These are phyloP conservation scores for Lupinus albus DNA, from an alignment of 306 rosid genomes.

Conservation along the genomic window DNA sequence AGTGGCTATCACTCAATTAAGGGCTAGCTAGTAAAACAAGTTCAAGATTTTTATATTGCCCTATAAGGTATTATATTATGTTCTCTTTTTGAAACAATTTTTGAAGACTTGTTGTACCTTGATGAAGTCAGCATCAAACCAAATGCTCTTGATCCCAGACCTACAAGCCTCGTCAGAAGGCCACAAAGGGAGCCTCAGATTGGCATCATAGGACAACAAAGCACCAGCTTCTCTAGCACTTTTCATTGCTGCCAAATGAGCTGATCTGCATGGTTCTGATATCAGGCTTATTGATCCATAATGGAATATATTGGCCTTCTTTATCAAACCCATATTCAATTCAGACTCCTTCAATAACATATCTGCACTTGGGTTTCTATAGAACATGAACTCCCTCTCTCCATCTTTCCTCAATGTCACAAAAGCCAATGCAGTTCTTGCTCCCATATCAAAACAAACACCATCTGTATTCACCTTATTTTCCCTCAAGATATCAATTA, in stretches of 20 bases:
- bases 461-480: conserved; percentile 59
- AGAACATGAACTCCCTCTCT: conserved; percentile 81
- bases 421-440: conserved; percentile 74
- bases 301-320: conserved; percentile 62
- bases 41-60: not conserved
- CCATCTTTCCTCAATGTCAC: conserved; percentile 65
- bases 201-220: conserved; percentile 72
- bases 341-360: conserved; percentile 65
- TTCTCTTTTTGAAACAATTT: not conserved
- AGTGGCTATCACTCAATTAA: not conserved
- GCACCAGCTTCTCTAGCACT: conserved; percentile 61
- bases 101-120: conserved; percentile 41
- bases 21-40: not conserved
- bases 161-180: conserved; percentile 64
- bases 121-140: conserved; percentile 70
- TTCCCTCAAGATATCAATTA: conserved; percentile 55
- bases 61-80: too few species aligned
- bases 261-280: conserved; percentile 68
- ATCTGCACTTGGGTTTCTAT: conserved; percentile 75
- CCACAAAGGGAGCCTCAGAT: conserved; percentile 68
- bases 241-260: conserved; percentile 76
- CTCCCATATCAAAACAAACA: conserved; percentile 54
- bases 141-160: conserved; percentile 64
- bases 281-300: conserved; percentile 74
- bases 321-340: conserved; percentile 52